phyloP scores from a whole-genome alignment of 371 early-diverging fungal species.

The Circinella minor region DNA sequence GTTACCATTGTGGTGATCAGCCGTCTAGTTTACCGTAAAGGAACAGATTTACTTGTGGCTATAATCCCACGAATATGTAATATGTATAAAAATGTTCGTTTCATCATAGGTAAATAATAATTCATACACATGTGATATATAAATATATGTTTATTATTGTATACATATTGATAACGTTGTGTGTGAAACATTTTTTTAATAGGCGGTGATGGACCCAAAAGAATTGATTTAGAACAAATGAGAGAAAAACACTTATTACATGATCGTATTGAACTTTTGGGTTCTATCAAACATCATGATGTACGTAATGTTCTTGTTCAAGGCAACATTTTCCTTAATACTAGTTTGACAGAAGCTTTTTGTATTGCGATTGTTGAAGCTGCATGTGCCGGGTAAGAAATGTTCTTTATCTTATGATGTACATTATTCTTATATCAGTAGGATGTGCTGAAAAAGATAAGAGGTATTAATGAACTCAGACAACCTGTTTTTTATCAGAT shows the following conservation, averaged over 20 bases:
- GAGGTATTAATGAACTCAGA: not conserved
- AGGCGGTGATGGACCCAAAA: constrained; percentile 97
- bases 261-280: constrained; percentile 94
- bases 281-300: constrained; percentile 84
- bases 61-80: constrained; percentile 96
- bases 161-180: not conserved
- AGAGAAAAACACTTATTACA: constrained; percentile 93
- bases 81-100: constrained; percentile 79
- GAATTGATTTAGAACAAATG: constrained; percentile 97
- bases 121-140: not conserved
- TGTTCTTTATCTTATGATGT: no score
- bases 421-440: no score
- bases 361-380: constrained; percentile 99
- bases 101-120: constrained; percentile 73
- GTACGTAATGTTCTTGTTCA: constrained; percentile 91
- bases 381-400: constrained; percentile 88
- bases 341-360: constrained; percentile 99
- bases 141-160: no score
- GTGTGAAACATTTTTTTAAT: not conserved
- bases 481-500: constrained; percentile 44
- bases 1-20: constrained; percentile 95
- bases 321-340: constrained; percentile 98
- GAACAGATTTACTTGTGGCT: constrained; percentile 92
- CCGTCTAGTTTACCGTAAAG: constrained; percentile 97
- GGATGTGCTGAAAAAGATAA: no score